Conservation (phyloP, 345 rosid species). For the Citrus australasica region DNA sequence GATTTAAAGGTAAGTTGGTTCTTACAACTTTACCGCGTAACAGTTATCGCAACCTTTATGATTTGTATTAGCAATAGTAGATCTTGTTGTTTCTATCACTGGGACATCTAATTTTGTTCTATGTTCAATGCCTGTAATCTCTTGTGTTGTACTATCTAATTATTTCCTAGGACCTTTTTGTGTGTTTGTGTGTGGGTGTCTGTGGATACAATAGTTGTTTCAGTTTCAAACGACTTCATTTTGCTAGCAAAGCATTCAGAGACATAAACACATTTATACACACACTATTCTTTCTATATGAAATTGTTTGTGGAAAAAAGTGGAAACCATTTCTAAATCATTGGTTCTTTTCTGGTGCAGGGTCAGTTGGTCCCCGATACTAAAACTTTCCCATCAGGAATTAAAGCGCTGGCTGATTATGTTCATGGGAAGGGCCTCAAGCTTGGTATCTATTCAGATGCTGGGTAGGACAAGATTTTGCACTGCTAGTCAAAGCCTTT, state of each 20-base stretch:
- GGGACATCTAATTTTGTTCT: no score
- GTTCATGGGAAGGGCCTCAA: conserved; percentile 80
- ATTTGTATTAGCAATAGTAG: background rate
- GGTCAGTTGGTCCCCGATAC: conserved; percentile 77
- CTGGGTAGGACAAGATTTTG: conserved; percentile 72
- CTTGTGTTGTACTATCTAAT: no score
- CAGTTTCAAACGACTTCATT: background rate
- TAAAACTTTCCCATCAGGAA: conserved; percentile 82
- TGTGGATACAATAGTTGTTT: background rate
- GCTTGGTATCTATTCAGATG: conserved; percentile 98
- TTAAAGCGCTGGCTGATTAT: conserved; percentile 82
- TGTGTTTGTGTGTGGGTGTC: no score
- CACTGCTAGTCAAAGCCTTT: conserved; percentile 6
- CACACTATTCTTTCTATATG: background rate
- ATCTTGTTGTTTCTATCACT: background rate
- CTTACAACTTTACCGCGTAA: background rate
- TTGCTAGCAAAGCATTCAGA: background rate
- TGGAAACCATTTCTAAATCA: background rate
- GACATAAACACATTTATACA: background rate
- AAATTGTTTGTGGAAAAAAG: conserved; percentile 3
- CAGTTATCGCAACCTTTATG: background rate
- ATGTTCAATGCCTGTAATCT: no score
- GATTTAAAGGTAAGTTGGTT: conserved; percentile 51
- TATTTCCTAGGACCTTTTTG: no score
- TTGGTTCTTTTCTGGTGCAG: conserved; percentile 38